Evolutionary conservation across 1,284 basidiomycete species (phyloP).

Genomic region (Cryptococcus sp.): DNA sequence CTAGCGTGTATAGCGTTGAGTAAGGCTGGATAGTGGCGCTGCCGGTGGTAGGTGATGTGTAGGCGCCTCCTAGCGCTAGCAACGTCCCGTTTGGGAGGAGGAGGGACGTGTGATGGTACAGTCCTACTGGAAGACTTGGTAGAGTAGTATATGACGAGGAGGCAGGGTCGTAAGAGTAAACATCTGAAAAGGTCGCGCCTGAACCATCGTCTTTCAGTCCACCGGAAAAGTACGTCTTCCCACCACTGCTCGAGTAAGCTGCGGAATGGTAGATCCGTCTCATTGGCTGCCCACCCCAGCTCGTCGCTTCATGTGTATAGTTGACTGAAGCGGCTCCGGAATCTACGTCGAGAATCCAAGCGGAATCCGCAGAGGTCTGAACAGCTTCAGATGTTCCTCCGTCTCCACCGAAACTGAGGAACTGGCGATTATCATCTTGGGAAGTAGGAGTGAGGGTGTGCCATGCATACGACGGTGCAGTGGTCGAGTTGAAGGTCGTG

Average conservation of each 20-base stretch:
- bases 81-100: slow-evolving; percentile 68
- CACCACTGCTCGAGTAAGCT: slow-evolving; percentile 57
- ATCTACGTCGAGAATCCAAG: slow-evolving; percentile 57
- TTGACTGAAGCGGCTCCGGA: slow-evolving; percentile 16
- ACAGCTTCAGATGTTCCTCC: slow-evolving; percentile 63
- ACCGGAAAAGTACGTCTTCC: slow-evolving; percentile 67
- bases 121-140: slow-evolving; percentile 64
- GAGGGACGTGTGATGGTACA: slow-evolving; percentile 71
- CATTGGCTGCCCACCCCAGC: slow-evolving; percentile 68
- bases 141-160: slow-evolving; percentile 59
- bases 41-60: slow-evolving; percentile 53
- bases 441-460: slow-evolving; percentile 67
- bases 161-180: slow-evolving; percentile 66
- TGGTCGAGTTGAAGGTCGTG: slow-evolving; percentile 57
- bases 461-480: slow-evolving; percentile 70
- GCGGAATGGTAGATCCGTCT: slow-evolving; percentile 70
- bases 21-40: slow-evolving; percentile 59
- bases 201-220: slow-evolving; percentile 79
- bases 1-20: slow-evolving; percentile 64
- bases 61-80: slow-evolving; percentile 74
- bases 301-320: slow-evolving; percentile 54
- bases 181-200: slow-evolving; percentile 62
- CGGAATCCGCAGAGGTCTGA: slow-evolving; percentile 65
- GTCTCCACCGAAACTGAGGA: slow-evolving; percentile 74
- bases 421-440: slow-evolving; percentile 49